Base-by-base conservation (phyloP, 345 rosid species). In the Hirschfeldia incana region DNA sequence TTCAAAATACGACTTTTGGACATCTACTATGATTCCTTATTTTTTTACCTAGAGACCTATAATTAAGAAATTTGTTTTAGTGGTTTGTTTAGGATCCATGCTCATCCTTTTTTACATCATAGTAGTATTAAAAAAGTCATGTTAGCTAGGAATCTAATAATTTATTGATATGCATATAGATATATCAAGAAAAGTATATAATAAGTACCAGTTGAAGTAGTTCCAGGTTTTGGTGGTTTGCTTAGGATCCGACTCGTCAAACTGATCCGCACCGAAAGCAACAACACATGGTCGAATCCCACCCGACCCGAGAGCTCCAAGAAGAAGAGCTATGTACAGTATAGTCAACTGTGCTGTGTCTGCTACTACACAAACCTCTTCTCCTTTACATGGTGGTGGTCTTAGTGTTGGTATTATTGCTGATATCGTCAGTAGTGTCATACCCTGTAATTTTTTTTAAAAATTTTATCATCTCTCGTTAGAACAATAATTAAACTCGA, bases 201-300 rank as follows among this genome's bases (percentile, higher is more conserved):
- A 28, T 5, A 39, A 39, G 12, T 39, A 39, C 46, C 46, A 10
- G 46, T 39, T 39, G 46, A 39, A 39, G 46, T 39, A 93, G 61
- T 80, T 87, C 93, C 92, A 93, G 27, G 88, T 86, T 73, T 85
- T 88, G 36, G 88, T 65, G 0, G 87, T 58, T 61, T 91, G 97
- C 5, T 86, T 86, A 8, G 94, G 92, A 75, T 90, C 91, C 32
- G 86, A 69, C 80, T 88, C 94, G 8, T 88, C 83, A 68, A 91
- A 91, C 74, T 91, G 98, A 80, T 93, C 94, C 28, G 97, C 98
- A 74, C 98, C 98, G 55, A 93, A 93, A 29, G 93, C 89, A 21
- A 87, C 94, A 63, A 91, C 97, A 70, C 98, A 91, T 1, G 98
- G 98, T 67, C 97, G 85, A 84, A 91, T 91, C 72, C 85, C 99